Base-by-base conservation (phyloP, 1,139 yeast genomes). In the Suhomyces chickasaworum region DNA sequence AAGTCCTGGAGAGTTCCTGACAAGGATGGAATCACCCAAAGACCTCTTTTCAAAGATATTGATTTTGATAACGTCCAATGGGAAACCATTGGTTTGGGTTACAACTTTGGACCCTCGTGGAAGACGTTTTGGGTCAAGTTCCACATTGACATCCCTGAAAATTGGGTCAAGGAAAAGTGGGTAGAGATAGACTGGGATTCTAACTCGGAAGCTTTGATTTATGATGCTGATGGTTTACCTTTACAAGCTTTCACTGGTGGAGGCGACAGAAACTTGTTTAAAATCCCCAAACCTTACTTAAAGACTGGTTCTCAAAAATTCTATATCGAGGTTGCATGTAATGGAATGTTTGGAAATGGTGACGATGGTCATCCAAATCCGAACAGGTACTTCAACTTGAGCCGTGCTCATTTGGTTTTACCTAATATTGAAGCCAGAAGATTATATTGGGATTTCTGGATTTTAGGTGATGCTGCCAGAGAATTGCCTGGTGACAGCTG, bases 31-130 rank as follows among this genome's bases (percentile, higher is more conserved):
- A 58, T 64, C 42, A 72, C 86, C 41, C 73, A 75, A 45, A 78
- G 97, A 51, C 98, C 98, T 0, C 69, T 83, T 29, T 91, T 90
- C 72, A 73, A 77, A 49, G 87, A 87, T 22, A 84, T 90, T 39
- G 52, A 60, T 31, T 74, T 86, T 53, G 68, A 67, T 36, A 46
- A 53, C 1, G 56, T 73, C 35, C 71, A 77, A 34, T 86, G 90
- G 85, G 71, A 76, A 48, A 68, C 71, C 16, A 83, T 89, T 22
- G 70, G 74, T 25, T 81, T 83, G 55, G 95, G 95, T 23, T 84
- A 86, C 57, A 70, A 75, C n/a, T 89, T 87, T 65, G 97, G 97
- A 0, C 98, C 98, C 2, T 86, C 95, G 13, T 93, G 98, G 99
- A 85, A 93, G 53, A 86, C 97, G 1, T 95, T 90, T 56, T 93